Evolutionary conservation across 176 grass and related monocot genomes (phyloP).

Genomic region (Zoysia pacifica): DNA sequence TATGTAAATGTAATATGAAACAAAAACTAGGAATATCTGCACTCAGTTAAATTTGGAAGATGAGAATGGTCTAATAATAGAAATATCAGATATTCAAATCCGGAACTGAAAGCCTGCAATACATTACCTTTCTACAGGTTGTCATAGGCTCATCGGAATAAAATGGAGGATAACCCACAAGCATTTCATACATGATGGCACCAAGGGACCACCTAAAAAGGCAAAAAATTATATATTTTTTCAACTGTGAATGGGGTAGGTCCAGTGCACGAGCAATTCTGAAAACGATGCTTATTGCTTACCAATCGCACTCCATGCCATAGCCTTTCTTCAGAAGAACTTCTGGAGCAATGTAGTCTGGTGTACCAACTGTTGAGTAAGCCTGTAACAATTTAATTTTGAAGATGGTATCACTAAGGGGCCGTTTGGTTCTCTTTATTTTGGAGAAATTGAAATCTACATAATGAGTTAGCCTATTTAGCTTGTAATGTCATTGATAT

Average conservation of each 20-base stretch:
- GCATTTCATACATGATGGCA: constrained; percentile 99
- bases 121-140: constrained; percentile 91
- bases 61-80: constrained; percentile 14
- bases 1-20: neutral
- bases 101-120: constrained; percentile 2
- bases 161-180: constrained; percentile 97
- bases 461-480: too few relatives aligned
- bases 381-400: constrained; percentile 52
- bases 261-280: constrained; percentile 18
- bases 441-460: too few relatives aligned
- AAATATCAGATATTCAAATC: constrained; percentile 11
- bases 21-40: constrained; percentile 16
- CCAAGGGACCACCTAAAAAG: constrained; percentile 95
- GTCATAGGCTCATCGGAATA: constrained; percentile 98
- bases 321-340: constrained; percentile 98
- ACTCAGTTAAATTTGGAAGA: constrained; percentile 20
- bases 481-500: too few relatives aligned
- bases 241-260: constrained; percentile 18
- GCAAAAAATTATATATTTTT: neutral
- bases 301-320: constrained; percentile 99
- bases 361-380: constrained; percentile 97
- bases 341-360: constrained; percentile 98
- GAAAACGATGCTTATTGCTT: constrained; percentile 46
- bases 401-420: neutral
- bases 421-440: too few relatives aligned